Evolutionary conservation across 805 yeast species (phyloP).

Genomic region (Nadsonia fulvescens): DNA sequence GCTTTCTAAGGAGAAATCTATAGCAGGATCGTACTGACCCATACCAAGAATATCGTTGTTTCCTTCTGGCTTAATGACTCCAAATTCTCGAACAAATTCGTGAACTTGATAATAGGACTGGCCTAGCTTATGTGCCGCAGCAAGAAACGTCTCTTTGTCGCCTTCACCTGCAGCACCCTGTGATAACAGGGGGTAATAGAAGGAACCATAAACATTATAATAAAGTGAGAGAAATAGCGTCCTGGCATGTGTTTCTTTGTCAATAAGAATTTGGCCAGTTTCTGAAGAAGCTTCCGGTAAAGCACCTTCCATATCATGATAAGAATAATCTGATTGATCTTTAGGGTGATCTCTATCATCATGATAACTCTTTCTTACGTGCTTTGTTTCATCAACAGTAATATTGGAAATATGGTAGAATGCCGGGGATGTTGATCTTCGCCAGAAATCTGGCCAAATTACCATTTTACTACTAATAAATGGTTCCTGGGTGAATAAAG

Average conservation of each 20-base stretch:
- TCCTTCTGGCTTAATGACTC: too few relatives aligned
- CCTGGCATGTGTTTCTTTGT: slow-evolving; percentile 37
- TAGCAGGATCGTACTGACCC: too few relatives aligned
- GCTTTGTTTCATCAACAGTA: slow-evolving; percentile 24
- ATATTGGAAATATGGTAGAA: slow-evolving; percentile 54
- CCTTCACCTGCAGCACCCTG: slow-evolving; percentile 64
- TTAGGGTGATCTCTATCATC: slow-evolving; percentile 1
- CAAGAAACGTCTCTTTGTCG: slow-evolving; percentile 61
- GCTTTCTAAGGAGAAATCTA: too few relatives aligned
- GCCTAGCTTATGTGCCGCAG: slow-evolving; percentile 46
- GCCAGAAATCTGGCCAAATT: slow-evolving; percentile 83
- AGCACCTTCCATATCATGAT: slow-evolving; percentile 49
- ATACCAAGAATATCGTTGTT: too few relatives aligned
- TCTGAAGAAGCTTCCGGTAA: slow-evolving; percentile 55
- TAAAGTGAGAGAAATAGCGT: slow-evolving; percentile 42
- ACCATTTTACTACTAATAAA: slow-evolving; percentile 33
- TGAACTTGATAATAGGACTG: slow-evolving; percentile 39
- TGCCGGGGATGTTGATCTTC: slow-evolving; percentile 59
- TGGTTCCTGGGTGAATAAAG: slow-evolving; percentile 38
- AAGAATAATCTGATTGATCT: slow-evolving; percentile 13
- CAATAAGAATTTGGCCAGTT: slow-evolving; percentile 46
- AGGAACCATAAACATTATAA: slow-evolving; percentile 49
- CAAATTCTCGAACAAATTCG: slow-evolving; percentile 21
- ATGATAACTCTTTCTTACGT: too few relatives aligned
- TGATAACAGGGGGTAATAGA: slow-evolving; percentile 40